These are phyloP conservation scores for Solanum rostratum DNA, from an alignment of 257 asterid species.

Conservation along the genomic window DNA sequence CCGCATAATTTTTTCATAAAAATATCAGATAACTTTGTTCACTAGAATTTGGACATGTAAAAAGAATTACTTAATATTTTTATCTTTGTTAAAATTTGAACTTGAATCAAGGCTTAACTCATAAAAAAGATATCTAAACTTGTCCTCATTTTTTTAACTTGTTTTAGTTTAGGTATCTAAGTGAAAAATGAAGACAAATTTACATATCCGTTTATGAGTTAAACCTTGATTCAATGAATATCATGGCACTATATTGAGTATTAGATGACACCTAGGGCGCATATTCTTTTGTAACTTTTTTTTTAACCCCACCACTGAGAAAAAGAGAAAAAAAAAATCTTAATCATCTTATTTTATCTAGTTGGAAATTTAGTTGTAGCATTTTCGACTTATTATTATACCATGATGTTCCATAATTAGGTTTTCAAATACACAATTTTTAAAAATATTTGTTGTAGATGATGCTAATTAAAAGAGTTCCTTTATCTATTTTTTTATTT, in stretches of 20 bases:
- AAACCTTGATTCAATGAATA: too few relatives aligned
- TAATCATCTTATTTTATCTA: neutral
- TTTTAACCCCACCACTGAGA: neutral
- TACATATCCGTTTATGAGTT: too few relatives aligned
- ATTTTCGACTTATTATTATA: neutral
- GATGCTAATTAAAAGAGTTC: neutral
- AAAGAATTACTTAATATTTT: neutral
- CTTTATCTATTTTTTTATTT: neutral
- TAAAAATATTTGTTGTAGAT: neutral
- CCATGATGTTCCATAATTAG: neutral
- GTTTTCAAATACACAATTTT: neutral
- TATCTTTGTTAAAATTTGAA: neutral
- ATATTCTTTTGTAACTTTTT: neutral
- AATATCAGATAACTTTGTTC: accelerated
- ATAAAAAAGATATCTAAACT: too few relatives aligned
- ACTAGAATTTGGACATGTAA: neutral
- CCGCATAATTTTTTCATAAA: too few relatives aligned
- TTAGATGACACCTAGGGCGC: too few relatives aligned
- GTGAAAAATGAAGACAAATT: too few relatives aligned
- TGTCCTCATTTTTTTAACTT: too few relatives aligned
- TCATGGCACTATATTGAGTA: neutral
- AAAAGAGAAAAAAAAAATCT: neutral
- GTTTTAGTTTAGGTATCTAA: too few relatives aligned
- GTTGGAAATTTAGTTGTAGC: neutral
- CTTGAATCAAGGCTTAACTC: too few relatives aligned